These are phyloP conservation scores for Carpinus fangiana DNA, from an alignment of 306 rosid genomes.

Conservation along the genomic window DNA sequence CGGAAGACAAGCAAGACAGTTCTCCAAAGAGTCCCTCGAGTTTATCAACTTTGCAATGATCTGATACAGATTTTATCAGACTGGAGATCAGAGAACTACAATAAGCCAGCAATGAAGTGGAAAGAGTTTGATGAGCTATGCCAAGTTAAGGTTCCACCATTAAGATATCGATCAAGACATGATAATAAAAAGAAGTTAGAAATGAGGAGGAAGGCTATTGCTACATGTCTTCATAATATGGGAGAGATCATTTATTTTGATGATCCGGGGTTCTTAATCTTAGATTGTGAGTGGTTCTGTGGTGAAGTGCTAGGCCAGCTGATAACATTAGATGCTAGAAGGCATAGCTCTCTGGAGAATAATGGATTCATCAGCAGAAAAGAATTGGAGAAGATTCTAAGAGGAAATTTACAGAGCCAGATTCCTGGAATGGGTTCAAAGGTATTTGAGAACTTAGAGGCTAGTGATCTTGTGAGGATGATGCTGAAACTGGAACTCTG, in stretches of 20 bases:
- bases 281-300: slow-evolving; percentile 93
- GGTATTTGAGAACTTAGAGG: slow-evolving; percentile 82
- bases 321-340: slow-evolving; percentile 60
- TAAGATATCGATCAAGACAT: slow-evolving; percentile 78
- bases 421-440: slow-evolving; percentile 84
- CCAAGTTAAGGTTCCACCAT: slow-evolving; percentile 65
- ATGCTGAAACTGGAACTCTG: slow-evolving; percentile 95
- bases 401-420: slow-evolving; percentile 73
- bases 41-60: slow-evolving; percentile 92
- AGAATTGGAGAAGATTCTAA: slow-evolving; percentile 77
- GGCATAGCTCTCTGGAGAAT: slow-evolving; percentile 52
- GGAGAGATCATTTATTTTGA: slow-evolving; percentile 90
- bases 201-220: slow-evolving; percentile 63
- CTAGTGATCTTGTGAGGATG: slow-evolving; percentile 84
- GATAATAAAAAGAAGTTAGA: slow-evolving; percentile 67
- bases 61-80: slow-evolving; percentile 70
- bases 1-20: slow-evolving; percentile 73
- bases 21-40: slow-evolving; percentile 84
- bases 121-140: slow-evolving; percentile 82
- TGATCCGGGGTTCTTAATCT: slow-evolving; percentile 73
- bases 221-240: slow-evolving; percentile 82
- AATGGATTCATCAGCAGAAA: slow-evolving; percentile 71
- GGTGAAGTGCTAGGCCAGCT: slow-evolving; percentile 88
- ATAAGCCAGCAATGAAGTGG: slow-evolving; percentile 97
- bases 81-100: slow-evolving; percentile 89